These are phyloP conservation scores for Dovyalis caffra DNA, from an alignment of 345 rosid genomes.

Conservation along the genomic window DNA sequence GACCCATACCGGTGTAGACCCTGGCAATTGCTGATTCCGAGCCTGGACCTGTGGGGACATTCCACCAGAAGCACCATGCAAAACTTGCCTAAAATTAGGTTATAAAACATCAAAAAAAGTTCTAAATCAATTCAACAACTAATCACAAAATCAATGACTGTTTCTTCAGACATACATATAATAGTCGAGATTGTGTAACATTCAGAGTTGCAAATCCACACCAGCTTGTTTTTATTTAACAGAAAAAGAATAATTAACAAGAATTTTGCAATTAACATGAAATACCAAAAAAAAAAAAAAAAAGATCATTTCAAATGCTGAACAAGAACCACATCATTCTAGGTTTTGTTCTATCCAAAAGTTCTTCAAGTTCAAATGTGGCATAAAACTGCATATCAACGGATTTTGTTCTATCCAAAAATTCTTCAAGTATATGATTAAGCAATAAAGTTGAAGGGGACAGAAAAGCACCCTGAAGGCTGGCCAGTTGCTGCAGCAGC, in stretches of 20 bases:
- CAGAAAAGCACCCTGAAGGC: slow-evolving; percentile 73
- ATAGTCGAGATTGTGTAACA: not conserved
- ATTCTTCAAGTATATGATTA: slow-evolving; percentile 2
- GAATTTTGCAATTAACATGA: not conserved
- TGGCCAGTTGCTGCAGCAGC: slow-evolving; percentile 72
- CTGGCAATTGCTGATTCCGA: slow-evolving; percentile 81
- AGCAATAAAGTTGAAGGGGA: slow-evolving; percentile 18
- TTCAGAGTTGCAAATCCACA: not conserved
- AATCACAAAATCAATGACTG: not conserved
- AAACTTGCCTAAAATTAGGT: slow-evolving; percentile 74
- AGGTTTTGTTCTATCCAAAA: slow-evolving; percentile 3
- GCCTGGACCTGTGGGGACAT: slow-evolving; percentile 91
- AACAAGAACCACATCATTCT: not conserved
- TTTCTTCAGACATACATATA: not conserved
- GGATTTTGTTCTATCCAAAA: slow-evolving; percentile 4
- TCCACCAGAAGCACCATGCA: slow-evolving; percentile 79
- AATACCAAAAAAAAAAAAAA: too few species aligned
- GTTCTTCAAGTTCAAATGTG: too few species aligned
- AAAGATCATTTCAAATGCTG: not conserved
- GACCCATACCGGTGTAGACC: slow-evolving; percentile 61
- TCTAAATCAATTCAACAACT: not conserved
- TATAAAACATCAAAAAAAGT: slow-evolving; percentile 1
- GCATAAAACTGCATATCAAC: too few species aligned
- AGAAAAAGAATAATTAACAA: not conserved
- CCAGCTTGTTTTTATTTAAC: not conserved